These are phyloP conservation scores for Eucalyptus cloeziana DNA, from an alignment of 345 rosid genomes.

Conservation along the genomic window DNA sequence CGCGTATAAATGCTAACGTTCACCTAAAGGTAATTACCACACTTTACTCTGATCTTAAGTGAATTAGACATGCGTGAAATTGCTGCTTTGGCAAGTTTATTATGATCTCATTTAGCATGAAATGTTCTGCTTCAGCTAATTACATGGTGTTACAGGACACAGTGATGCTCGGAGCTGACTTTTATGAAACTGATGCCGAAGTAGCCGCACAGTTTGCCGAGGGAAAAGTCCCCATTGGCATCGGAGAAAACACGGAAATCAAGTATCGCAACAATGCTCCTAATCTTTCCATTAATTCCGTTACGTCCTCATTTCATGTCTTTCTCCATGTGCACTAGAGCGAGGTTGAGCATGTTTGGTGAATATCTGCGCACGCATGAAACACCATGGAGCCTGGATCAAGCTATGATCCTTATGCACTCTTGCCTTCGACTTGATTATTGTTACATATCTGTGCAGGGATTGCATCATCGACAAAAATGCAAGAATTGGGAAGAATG, in stretches of 20 bases:
- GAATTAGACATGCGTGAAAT: background rate
- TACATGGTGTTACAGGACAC: slow-evolving; percentile 45
- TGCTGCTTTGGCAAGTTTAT: background rate
- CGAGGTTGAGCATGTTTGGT: background rate
- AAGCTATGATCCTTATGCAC: background rate
- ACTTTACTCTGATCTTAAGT: background rate
- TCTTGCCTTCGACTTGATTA: background rate
- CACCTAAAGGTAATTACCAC: slow-evolving; percentile 49
- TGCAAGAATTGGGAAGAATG: slow-evolving; percentile 90
- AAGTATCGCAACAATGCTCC: background rate
- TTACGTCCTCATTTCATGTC: background rate
- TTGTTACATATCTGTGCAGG: slow-evolving; percentile 20
- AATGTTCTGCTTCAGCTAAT: background rate
- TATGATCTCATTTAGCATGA: background rate
- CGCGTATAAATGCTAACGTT: slow-evolving; percentile 69
- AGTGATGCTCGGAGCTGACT: slow-evolving; percentile 90
- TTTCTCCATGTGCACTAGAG: background rate
- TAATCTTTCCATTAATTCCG: background rate
- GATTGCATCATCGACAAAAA: slow-evolving; percentile 95
- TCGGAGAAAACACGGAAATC: slow-evolving; percentile 48
- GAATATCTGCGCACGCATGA: background rate
- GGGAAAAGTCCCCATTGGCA: slow-evolving; percentile 63
- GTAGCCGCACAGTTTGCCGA: slow-evolving; percentile 46
- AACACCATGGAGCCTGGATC: background rate
- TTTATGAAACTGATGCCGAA: slow-evolving; percentile 77